Conservation (phyloP, 495 filamentous ascomycete genomes). For the Penicillium subrubescens region DNA sequence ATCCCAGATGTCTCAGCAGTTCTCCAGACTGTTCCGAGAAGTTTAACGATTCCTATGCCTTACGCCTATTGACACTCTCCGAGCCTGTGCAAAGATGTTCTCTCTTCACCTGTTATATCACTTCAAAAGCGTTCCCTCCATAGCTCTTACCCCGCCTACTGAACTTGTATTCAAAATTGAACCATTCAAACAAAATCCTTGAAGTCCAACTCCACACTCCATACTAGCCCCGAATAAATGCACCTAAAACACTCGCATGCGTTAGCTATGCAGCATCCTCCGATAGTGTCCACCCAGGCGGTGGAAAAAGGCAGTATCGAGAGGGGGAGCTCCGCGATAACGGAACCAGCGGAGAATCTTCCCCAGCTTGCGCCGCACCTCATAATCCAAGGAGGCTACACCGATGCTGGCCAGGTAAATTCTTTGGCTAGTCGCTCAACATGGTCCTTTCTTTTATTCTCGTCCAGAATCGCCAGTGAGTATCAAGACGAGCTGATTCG, state of each 20-base stretch:
- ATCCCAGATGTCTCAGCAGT: background rate
- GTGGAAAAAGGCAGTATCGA: conserved; percentile 38
- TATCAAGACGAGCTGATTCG: conserved; percentile 10
- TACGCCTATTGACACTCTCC: conserved; percentile 25
- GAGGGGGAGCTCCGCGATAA: conserved; percentile 34
- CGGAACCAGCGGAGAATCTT: conserved; percentile 30
- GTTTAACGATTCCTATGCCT: conserved; percentile 33
- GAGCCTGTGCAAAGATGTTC: conserved; percentile 4
- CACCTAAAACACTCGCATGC: background rate
- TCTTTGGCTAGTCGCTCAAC: conserved; percentile 18
- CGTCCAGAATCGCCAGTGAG: conserved; percentile 94
- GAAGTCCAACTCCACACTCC: background rate
- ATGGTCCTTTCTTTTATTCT: conserved; percentile 95
- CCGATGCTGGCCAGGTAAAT: conserved; percentile 26
- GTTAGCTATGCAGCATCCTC: background rate
- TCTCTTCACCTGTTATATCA: background rate
- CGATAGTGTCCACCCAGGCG: conserved; percentile 20
- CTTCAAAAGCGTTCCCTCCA: background rate
- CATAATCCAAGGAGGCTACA: conserved; percentile 18
- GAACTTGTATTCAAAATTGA: background rate
- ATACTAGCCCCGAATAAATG: background rate
- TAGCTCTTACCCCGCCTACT: background rate
- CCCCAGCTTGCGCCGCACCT: conserved; percentile 17
- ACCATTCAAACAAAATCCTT: background rate
- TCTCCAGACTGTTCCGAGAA: background rate